A percentile compares a stretch with the other conserved stretches of the same genome.
phyloP scores from a whole-genome alignment of 306 rosid species.

The Arachis stenosperma region DNA sequence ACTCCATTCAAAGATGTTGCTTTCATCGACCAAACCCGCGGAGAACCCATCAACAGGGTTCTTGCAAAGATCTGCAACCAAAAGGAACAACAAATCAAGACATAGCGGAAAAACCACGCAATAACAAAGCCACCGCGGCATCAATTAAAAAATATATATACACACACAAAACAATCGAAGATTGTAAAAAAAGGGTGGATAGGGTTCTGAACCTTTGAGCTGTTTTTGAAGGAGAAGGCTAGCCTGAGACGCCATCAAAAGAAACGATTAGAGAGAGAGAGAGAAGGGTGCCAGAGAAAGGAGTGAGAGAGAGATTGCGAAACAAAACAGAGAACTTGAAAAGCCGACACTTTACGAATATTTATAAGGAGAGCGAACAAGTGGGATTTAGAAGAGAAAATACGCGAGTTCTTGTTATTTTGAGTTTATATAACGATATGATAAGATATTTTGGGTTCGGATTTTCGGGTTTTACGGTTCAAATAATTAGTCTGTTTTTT shows the following conservation, averaged over 20 bases:
- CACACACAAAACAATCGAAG: neutral
- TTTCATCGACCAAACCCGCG: constrained; percentile 93
- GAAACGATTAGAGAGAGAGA: neutral
- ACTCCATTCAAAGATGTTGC: constrained; percentile 95
- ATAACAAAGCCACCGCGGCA: neutral
- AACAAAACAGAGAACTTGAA: constrained; percentile 1
- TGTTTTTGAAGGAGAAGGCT: constrained; percentile 96
- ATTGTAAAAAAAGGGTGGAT: neutral
- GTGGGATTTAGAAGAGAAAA: neutral
- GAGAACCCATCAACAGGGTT: constrained; percentile 95
- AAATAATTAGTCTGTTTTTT: too few relatives aligned
- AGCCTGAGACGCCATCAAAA: constrained; percentile 77
- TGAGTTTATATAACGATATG: too few relatives aligned
- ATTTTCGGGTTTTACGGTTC: too few relatives aligned
- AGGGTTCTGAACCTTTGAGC: constrained; percentile 66
- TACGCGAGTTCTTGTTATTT: neutral
- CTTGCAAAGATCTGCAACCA: constrained; percentile 85
- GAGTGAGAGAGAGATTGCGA: constrained; percentile 21
- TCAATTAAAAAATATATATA: neutral
- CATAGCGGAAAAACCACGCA: constrained; percentile 41
- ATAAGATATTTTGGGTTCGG: too few relatives aligned
- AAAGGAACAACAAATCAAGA: constrained; percentile 20
- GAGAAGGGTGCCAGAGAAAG: neutral
- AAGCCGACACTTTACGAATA: constrained; percentile 40
- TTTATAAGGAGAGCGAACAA: constrained; percentile 27